These are phyloP conservation scores for Liquidambar formosana DNA, from an alignment of 164 flowering plant species.

Conservation along the genomic window DNA sequence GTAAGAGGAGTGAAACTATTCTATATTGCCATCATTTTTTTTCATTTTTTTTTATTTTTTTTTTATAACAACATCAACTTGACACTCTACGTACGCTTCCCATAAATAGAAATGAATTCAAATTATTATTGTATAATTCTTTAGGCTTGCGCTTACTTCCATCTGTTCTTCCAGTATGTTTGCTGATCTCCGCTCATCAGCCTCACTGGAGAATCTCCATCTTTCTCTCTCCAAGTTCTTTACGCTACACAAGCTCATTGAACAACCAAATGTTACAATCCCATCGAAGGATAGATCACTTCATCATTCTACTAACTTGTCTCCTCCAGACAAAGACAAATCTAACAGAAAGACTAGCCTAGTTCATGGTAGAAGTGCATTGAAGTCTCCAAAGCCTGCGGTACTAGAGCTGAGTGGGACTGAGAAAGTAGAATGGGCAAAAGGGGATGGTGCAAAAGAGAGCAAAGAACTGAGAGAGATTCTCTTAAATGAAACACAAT, in stretches of 20 bases:
- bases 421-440: conserved; percentile 80
- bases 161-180: conserved; percentile 58
- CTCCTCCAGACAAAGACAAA: conserved; percentile 32
- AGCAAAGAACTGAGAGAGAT: conserved; percentile 45
- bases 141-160: too few species aligned
- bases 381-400: conserved; percentile 32
- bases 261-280: conserved; percentile 31
- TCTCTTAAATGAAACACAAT: conserved; percentile 55
- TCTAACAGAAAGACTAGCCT: conserved; percentile 24
- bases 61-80: not conserved
- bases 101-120: not conserved
- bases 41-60: not conserved
- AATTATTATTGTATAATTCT: not conserved
- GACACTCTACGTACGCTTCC: not conserved
- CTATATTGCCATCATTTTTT: not conserved
- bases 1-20: not conserved
- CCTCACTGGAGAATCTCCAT: conserved; percentile 63
- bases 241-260: conserved; percentile 56
- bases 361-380: conserved; percentile 19
- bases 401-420: conserved; percentile 35
- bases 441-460: conserved; percentile 55
- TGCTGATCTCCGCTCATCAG: conserved; percentile 64
- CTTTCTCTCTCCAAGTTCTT: conserved; percentile 64
- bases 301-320: conserved; percentile 13
- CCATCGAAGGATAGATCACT: conserved; percentile 31